Percentiles rank a stretch among this genome's conserved stretches.
These are phyloP conservation scores for Hysterangium stoloniferum DNA, from an alignment of 768 basidiomycete genomes.

Conservation along the genomic window DNA sequence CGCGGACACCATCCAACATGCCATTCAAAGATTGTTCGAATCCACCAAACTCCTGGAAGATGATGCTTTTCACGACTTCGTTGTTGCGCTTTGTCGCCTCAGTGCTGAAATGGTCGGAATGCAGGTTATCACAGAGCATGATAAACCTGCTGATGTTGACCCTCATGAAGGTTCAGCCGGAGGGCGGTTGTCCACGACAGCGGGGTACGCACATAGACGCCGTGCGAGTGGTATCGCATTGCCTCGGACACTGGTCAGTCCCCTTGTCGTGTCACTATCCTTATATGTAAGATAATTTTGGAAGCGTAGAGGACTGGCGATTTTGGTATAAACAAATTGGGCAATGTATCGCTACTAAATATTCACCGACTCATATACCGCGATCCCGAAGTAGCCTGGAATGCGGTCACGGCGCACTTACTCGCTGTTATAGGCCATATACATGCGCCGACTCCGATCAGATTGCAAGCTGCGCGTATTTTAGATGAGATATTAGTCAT, in stretches of 20 bases:
- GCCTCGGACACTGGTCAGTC: slow-evolving; percentile 64
- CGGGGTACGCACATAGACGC: slow-evolving; percentile 47
- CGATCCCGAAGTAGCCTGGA: slow-evolving; percentile 81
- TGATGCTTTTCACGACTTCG: slow-evolving; percentile 70
- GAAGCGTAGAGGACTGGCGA: slow-evolving; percentile 69
- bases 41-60: slow-evolving; percentile 80
- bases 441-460: slow-evolving; percentile 66
- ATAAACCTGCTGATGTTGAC: slow-evolving; percentile 17
- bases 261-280: neutral
- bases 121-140: slow-evolving; percentile 37
- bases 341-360: slow-evolving; percentile 72
- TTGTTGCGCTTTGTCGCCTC: slow-evolving; percentile 71
- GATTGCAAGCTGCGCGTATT: slow-evolving; percentile 82
- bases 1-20: slow-evolving; percentile 59
- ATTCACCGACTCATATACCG: slow-evolving; percentile 81
- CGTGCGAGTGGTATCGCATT: slow-evolving; percentile 86
- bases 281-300: slow-evolving; percentile 6
- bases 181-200: slow-evolving; percentile 29
- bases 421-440: slow-evolving; percentile 65
- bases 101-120: slow-evolving; percentile 92
- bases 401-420: slow-evolving; percentile 71
- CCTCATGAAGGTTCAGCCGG: slow-evolving; percentile 33
- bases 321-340: slow-evolving; percentile 86
- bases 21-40: slow-evolving; percentile 83
- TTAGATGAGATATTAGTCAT: slow-evolving; percentile 77